Conservation (phyloP, 2,329 filamentous ascomycete species). For the Botrytis aclada region DNA sequence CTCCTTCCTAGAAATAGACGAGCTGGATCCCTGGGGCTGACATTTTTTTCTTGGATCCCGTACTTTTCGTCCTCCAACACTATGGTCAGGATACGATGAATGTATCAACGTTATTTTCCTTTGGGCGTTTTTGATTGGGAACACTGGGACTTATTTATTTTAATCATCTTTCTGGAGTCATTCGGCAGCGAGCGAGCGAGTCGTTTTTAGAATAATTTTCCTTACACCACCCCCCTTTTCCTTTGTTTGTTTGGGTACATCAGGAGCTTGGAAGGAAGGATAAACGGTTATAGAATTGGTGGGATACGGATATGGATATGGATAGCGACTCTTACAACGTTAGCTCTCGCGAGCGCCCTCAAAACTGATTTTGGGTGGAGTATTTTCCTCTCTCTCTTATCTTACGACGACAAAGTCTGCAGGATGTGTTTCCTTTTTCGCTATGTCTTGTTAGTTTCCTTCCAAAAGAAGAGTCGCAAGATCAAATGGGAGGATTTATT, state of each 20-base stretch:
- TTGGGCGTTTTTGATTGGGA: background rate
- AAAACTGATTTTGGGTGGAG: background rate
- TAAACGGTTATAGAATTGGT: background rate
- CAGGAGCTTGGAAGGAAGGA: background rate
- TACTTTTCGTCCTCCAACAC: background rate
- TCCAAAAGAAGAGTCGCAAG: background rate
- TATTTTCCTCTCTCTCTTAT: background rate
- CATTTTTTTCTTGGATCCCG: background rate
- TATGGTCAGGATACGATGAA: background rate
- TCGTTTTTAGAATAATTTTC: background rate
- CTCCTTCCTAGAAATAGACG: background rate
- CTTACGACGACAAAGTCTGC: background rate
- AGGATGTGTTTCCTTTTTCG: background rate
- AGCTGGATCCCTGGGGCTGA: background rate
- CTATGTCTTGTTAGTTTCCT: slow-evolving; percentile 3
- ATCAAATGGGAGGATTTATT: background rate
- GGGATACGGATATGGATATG: background rate
- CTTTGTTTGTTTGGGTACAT: background rate
- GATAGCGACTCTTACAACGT: slow-evolving; percentile 10
- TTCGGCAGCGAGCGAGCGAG: background rate
- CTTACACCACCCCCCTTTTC: background rate
- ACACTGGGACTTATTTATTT: background rate
- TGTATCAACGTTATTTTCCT: background rate
- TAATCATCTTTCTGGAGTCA: slow-evolving; percentile 3
- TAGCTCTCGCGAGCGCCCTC: slow-evolving; percentile 13